These are phyloP conservation scores for Aspergillus vadensis DNA, from an alignment of 2,329 filamentous ascomycete genomes.

Conservation along the genomic window DNA sequence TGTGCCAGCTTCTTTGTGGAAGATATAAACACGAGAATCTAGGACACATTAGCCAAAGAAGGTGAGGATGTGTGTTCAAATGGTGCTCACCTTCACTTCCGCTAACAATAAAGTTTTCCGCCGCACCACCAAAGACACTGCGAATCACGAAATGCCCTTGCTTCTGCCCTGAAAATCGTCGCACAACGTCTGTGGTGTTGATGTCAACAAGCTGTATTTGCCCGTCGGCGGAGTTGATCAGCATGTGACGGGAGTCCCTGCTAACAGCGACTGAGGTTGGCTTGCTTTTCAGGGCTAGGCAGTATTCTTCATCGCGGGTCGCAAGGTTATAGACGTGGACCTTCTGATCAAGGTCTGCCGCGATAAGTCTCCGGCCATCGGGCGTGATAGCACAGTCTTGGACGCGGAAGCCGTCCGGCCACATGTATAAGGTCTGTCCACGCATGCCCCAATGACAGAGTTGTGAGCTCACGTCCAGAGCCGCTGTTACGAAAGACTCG, in stretches of 20 bases:
- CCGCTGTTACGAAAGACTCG: constrained; percentile 75
- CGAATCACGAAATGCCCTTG: constrained; percentile 80
- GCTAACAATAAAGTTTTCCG: constrained; percentile 87
- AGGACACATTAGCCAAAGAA: constrained; percentile 25
- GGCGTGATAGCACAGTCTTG: constrained; percentile 82
- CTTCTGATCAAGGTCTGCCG: constrained; percentile 68
- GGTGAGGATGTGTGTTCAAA: neutral
- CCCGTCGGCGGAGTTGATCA: constrained; percentile 79
- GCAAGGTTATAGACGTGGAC: constrained; percentile 80
- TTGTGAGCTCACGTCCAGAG: constrained; percentile 67
- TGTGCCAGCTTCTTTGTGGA: constrained; percentile 81
- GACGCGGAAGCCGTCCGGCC: constrained; percentile 71
- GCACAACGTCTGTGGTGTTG: constrained; percentile 68
- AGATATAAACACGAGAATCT: constrained; percentile 78
- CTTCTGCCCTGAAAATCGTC: constrained; percentile 73
- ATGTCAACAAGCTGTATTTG: constrained; percentile 79
- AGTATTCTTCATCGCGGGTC: constrained; percentile 74
- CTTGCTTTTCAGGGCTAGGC: constrained; percentile 68
- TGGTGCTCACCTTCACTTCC: constrained; percentile 76
- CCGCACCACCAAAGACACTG: constrained; percentile 81
- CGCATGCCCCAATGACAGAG: constrained; percentile 71
- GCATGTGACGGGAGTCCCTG: constrained; percentile 74
- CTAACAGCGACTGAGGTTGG: constrained; percentile 81
- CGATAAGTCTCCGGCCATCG: constrained; percentile 77
- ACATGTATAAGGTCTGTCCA: constrained; percentile 65